Conservation (phyloP, 2,329 filamentous ascomycete genomes). For the Peltaster fructicola region DNA sequence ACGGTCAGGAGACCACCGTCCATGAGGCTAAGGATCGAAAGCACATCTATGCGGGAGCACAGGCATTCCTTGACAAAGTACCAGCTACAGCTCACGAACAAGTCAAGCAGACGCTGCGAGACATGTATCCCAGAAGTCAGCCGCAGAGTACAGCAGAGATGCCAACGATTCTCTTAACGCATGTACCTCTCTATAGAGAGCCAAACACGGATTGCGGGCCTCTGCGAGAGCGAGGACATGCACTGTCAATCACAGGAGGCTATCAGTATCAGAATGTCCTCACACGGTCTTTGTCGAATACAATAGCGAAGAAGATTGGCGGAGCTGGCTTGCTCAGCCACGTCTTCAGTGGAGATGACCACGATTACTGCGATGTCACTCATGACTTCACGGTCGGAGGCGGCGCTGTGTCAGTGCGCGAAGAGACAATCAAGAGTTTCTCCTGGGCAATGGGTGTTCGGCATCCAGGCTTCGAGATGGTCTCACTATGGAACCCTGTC, state of each 20-base stretch:
- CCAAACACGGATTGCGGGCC: slow-evolving; percentile 78
- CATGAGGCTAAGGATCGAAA: slow-evolving; percentile 12
- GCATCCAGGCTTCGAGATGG: slow-evolving; percentile 69
- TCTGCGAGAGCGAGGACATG: slow-evolving; percentile 67
- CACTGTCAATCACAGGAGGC: slow-evolving; percentile 58
- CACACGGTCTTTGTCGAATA: slow-evolving; percentile 54
- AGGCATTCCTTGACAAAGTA: slow-evolving; percentile 57
- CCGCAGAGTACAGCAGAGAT: slow-evolving; percentile 34
- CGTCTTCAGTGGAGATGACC: slow-evolving; percentile 89
- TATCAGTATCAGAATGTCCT: slow-evolving; percentile 98
- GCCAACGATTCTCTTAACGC: slow-evolving; percentile 75
- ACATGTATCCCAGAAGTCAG: slow-evolving; percentile 20
- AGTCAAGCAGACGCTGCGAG: slow-evolving; percentile 45
- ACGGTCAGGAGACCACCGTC: slow-evolving; percentile 35
- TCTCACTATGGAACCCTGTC: slow-evolving; percentile 84
- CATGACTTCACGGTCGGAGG: slow-evolving; percentile 37
- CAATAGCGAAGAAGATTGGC: slow-evolving; percentile 51
- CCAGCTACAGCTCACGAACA: slow-evolving; percentile 48
- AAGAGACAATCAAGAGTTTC: slow-evolving; percentile 90
- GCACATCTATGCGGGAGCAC: slow-evolving; percentile 54
- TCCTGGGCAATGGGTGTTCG: slow-evolving; percentile 94
- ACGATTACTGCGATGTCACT: slow-evolving; percentile 87
- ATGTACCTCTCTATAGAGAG: slow-evolving; percentile 74
- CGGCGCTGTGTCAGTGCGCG: slow-evolving; percentile 27
- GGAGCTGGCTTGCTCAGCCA: slow-evolving; percentile 53